Evolutionary conservation across 768 basidiomycete species (phyloP).

Genomic region (Lentinula guzmanii): DNA sequence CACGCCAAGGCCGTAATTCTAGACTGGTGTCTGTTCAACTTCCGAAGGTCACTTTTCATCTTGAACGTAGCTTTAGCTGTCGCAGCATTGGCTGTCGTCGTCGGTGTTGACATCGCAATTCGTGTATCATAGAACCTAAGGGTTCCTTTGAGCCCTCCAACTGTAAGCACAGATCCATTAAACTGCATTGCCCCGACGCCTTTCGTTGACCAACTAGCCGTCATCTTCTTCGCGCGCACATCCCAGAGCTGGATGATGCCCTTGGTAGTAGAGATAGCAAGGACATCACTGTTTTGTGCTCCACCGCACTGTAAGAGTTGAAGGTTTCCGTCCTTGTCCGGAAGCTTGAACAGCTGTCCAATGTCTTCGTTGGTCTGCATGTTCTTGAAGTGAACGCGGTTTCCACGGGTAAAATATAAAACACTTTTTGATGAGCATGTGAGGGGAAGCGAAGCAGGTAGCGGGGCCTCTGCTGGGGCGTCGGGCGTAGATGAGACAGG

Average conservation of each 20-base stretch:
- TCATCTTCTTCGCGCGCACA: conserved; percentile 46
- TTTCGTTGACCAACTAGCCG: conserved; percentile 47
- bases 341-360: conserved; percentile 44
- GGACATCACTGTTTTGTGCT: conserved; percentile 26
- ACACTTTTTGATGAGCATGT: conserved; percentile 38
- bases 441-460: conserved; percentile 16
- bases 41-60: conserved; percentile 57
- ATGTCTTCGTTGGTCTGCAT: conserved; percentile 34
- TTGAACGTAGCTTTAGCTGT: conserved; percentile 13
- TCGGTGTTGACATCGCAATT: conserved; percentile 29
- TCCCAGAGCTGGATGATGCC: conserved; percentile 77
- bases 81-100: conserved; percentile 18
- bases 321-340: conserved; percentile 39
- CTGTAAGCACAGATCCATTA: conserved; percentile 58
- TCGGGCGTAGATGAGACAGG: background rate
- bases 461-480: background rate
- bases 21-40: conserved; percentile 63
- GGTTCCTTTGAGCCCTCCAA: conserved; percentile 61
- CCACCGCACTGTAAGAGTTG: conserved; percentile 35
- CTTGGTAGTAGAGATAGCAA: conserved; percentile 57
- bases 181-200: conserved; percentile 63
- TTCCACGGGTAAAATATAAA: conserved; percentile 46
- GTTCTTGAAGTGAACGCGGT: conserved; percentile 49
- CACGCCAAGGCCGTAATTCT: conserved; percentile 62
- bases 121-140: conserved; percentile 74